A percentile compares a stretch with the other conserved stretches of the same genome.
These are phyloP conservation scores for Metschnikowia koreensis DNA, from an alignment of 805 yeast genomes.

Conservation along the genomic window DNA sequence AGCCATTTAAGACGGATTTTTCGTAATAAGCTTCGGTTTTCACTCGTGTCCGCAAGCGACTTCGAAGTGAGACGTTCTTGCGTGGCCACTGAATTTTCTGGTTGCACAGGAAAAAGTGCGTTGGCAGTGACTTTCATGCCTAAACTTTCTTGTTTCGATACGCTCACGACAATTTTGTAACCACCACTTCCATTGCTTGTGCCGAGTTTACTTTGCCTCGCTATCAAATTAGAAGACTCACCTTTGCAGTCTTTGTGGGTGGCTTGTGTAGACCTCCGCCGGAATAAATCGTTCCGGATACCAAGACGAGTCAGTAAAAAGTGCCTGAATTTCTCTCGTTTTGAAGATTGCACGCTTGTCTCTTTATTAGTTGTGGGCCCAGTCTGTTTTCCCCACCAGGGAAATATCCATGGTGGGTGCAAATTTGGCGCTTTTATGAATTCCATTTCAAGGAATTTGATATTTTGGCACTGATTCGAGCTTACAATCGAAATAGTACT, in stretches of 20 bases:
- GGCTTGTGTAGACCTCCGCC: background rate
- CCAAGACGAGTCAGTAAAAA: background rate
- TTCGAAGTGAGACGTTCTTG: conserved; percentile 1
- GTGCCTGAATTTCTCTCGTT: conserved; percentile 1
- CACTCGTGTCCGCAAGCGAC: conserved; percentile 6
- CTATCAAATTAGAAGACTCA: background rate
- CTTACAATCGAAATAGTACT: background rate
- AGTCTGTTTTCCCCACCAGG: conserved; percentile 5
- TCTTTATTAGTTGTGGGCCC: background rate
- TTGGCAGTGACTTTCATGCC: background rate
- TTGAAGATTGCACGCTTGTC: background rate
- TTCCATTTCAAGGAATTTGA: background rate
- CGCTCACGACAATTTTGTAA: background rate
- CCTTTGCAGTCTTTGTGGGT: background rate
- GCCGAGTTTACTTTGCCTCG: background rate
- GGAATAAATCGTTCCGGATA: background rate
- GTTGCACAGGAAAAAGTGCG: background rate
- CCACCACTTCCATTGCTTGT: conserved; percentile 1
- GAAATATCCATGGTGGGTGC: conserved; percentile 9
- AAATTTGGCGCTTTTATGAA: conserved; percentile 1
- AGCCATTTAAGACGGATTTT: conserved; percentile 13
- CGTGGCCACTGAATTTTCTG: background rate
- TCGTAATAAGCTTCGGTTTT: conserved; percentile 9
- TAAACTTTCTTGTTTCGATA: background rate
- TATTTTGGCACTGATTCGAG: background rate